Conservation (phyloP, 257 asterid species). For the Lavandula angustifolia region DNA sequence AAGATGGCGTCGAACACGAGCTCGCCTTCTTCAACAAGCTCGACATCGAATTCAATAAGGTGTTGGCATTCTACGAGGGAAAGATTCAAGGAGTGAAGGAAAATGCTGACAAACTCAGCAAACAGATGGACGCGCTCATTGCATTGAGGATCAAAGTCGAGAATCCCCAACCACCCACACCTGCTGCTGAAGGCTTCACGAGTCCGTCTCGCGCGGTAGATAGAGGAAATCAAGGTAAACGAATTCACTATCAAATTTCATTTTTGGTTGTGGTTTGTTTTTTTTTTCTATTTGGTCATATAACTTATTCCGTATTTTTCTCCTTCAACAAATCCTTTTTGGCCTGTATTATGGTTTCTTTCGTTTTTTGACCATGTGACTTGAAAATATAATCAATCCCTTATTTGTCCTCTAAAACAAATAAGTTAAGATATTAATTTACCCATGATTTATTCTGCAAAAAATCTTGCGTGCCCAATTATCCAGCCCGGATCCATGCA, state of each 20-base stretch:
- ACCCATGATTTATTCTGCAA: too few relatives aligned
- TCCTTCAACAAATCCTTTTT: too few relatives aligned
- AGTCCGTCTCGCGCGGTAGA: constrained; percentile 13
- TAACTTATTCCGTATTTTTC: too few relatives aligned
- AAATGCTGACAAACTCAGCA: constrained; percentile 53
- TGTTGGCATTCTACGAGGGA: constrained; percentile 43
- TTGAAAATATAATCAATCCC: too few relatives aligned
- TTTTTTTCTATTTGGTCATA: too few relatives aligned
- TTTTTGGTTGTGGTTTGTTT: too few relatives aligned
- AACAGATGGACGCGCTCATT: constrained; percentile 74
- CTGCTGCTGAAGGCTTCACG: neutral
- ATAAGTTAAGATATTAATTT: too few relatives aligned
- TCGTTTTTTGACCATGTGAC: too few relatives aligned
- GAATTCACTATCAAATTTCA: neutral
- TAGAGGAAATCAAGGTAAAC: constrained; percentile 38
- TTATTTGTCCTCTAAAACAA: too few relatives aligned
- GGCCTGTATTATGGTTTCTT: too few relatives aligned
- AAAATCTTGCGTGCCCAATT: too few relatives aligned
- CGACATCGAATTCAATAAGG: constrained; percentile 73
- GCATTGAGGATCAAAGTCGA: constrained; percentile 62
- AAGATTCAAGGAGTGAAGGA: constrained; percentile 45
- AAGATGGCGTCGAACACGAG: constrained; percentile 54
- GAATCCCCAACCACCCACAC: constrained; percentile 31
- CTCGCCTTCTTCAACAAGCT: constrained; percentile 48
- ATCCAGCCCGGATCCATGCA: too few relatives aligned